Conservation (phyloP, 352 stramenopile species). For the Globisporangium parvum region DNA sequence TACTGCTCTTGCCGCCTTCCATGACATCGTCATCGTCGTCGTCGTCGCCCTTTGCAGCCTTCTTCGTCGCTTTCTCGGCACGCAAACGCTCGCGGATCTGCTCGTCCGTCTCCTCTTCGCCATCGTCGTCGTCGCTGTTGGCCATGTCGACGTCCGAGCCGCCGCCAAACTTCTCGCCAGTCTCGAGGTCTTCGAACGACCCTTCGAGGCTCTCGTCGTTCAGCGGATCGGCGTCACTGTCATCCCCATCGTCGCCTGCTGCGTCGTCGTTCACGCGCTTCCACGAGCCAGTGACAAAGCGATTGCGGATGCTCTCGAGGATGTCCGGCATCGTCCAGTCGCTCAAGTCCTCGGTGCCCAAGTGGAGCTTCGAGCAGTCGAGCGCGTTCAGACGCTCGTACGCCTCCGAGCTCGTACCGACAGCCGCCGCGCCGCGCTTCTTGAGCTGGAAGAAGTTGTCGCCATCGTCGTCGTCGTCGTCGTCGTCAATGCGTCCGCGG, state of each 20-base stretch:
- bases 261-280: constrained; percentile 46
- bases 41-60: constrained; percentile 58
- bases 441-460: constrained; percentile 79
- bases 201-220: constrained; percentile 91
- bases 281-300: constrained; percentile 97
- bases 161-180: constrained; percentile 67
- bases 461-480: constrained; percentile 49
- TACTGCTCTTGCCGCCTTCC: constrained; percentile 21
- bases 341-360: constrained; percentile 56
- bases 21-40: constrained; percentile 29
- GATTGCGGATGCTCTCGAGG: constrained; percentile 82
- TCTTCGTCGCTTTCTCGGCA: constrained; percentile 90
- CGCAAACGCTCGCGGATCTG: constrained; percentile 83
- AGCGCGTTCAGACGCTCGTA: constrained; percentile 70
- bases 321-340: constrained; percentile 73
- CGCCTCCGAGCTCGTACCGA: constrained; percentile 26
- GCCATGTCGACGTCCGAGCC: constrained; percentile 9
- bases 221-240: constrained; percentile 43
- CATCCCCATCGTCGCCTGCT: constrained; percentile 31
- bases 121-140: constrained; percentile 13
- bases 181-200: constrained; percentile 98
- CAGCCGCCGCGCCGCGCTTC: constrained; percentile 32
- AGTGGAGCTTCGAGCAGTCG: constrained; percentile 79
- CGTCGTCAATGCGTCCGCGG: constrained; percentile 3
- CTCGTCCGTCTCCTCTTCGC: constrained; percentile 65